Percentiles rank a stretch among this genome's conserved stretches.
Evolutionary conservation across 345 rosid species (phyloP).

Genomic region (Bruguiera sexangula): DNA sequence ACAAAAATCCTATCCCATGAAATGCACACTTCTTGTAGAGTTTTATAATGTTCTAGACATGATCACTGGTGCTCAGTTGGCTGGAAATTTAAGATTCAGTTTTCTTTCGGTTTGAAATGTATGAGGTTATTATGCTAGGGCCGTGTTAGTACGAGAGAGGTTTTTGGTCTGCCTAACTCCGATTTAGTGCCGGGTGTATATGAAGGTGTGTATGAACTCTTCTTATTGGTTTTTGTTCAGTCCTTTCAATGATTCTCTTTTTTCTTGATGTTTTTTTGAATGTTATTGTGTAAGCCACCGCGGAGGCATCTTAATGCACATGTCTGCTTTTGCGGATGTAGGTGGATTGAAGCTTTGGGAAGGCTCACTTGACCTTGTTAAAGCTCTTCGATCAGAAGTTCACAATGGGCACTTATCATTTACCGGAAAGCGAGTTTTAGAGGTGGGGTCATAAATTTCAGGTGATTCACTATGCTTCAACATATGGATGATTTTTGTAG

Average conservation of each 20-base stretch:
- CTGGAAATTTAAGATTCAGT: not conserved
- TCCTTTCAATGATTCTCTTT: not conserved
- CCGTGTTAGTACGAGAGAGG: conserved; percentile 78
- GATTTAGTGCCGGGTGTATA: conserved; percentile 93
- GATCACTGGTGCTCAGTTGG: not conserved
- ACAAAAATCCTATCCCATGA: too few relatives aligned
- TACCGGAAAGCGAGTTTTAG: conserved; percentile 63
- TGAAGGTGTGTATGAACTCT: conserved; percentile 51
- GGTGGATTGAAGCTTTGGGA: conserved; percentile 99
- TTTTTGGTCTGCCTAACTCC: conserved; percentile 75
- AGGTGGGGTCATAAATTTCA: conserved; percentile 54
- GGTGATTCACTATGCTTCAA: conserved; percentile 14
- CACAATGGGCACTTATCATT: conserved; percentile 50
- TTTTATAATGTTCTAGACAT: not conserved
- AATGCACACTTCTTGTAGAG: not conserved
- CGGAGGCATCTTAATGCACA: not conserved
- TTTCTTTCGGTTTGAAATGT: not conserved
- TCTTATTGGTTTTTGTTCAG: not conserved
- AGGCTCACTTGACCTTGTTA: conserved; percentile 88
- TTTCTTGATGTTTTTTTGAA: not conserved
- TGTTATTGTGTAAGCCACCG: not conserved
- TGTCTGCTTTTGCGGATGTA: conserved; percentile 17
- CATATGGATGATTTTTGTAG: not conserved
- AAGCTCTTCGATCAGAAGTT: conserved; percentile 59
- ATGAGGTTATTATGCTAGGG: conserved; percentile 44